Percentiles rank a stretch among this genome's conserved stretches.
phyloP scores from a whole-genome alignment of 768 basidiomycete genomes.

The Suillus subalutaceus region DNA sequence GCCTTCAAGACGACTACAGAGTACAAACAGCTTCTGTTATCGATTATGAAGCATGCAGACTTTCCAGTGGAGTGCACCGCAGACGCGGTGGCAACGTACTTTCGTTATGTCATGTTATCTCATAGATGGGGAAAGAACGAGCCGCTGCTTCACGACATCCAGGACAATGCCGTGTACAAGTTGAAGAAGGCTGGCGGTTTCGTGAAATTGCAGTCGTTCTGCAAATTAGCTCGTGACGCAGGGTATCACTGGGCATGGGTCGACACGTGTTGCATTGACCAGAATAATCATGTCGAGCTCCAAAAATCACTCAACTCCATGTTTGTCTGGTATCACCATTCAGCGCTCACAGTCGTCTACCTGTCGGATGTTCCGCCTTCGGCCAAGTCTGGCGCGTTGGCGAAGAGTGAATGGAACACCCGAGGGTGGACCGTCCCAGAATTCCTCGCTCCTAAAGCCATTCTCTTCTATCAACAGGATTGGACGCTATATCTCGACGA shows the following conservation, averaged over 20 bases:
- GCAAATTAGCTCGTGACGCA: background rate
- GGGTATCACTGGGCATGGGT: background rate
- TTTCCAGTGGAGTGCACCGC: background rate
- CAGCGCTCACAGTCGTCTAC: no score
- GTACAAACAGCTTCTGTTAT: background rate
- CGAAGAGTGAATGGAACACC: background rate
- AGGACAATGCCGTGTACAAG: background rate
- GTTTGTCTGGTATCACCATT: no score
- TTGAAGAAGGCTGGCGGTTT: background rate
- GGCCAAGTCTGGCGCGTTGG: no score
- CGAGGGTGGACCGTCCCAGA: background rate
- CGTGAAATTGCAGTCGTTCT: background rate
- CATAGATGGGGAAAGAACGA: background rate
- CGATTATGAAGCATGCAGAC: background rate
- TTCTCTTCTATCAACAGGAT: no score
- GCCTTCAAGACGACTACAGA: background rate
- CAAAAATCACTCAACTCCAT: background rate
- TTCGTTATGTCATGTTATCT: background rate
- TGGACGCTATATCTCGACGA: no score
- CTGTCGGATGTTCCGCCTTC: no score
- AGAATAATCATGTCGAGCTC: background rate
- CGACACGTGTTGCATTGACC: background rate
- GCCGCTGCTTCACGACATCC: background rate
- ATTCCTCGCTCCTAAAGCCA: no score
- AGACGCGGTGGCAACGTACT: background rate